phyloP scores from a whole-genome alignment of 495 filamentous ascomycete species.

The Xylaria palmicola region DNA sequence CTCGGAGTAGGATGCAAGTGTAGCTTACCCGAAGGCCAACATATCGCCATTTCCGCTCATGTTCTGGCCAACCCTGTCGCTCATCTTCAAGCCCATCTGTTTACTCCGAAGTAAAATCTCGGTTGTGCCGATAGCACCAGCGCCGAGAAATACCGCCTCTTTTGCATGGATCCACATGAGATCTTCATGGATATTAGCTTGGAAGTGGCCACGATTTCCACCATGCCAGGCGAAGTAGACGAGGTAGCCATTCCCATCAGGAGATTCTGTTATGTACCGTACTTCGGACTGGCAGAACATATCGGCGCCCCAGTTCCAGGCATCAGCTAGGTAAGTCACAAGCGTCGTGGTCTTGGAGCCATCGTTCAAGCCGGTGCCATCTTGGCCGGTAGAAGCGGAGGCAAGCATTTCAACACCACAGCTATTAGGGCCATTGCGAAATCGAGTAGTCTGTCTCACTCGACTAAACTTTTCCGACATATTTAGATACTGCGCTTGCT shows the following conservation, averaged over 20 bases:
- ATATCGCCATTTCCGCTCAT: conserved; percentile 72
- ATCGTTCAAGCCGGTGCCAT: conserved; percentile 65
- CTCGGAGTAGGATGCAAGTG: not conserved
- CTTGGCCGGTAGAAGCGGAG: conserved; percentile 59
- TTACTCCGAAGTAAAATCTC: conserved; percentile 67
- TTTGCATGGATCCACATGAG: conserved; percentile 68
- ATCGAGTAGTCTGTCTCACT: conserved; percentile 61
- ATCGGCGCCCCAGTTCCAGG: conserved; percentile 74
- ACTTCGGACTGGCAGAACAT: conserved; percentile 74
- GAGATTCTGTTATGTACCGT: conserved; percentile 58
- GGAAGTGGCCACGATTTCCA: conserved; percentile 56
- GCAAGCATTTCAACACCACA: conserved; percentile 62
- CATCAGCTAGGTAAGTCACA: conserved; percentile 67
- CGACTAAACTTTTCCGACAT: conserved; percentile 53
- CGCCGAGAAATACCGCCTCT: conserved; percentile 60
- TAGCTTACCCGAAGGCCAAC: conserved; percentile 56
- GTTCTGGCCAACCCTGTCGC: conserved; percentile 55
- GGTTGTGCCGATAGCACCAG: conserved; percentile 61
- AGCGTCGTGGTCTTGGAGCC: conserved; percentile 64
- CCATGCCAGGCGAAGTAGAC: conserved; percentile 68
- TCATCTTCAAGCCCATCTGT: conserved; percentile 57
- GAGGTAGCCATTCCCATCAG: conserved; percentile 51
- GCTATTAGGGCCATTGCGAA: conserved; percentile 58
- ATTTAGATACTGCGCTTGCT: conserved; percentile 53
- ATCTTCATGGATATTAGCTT: conserved; percentile 56